Percentiles rank a stretch among this genome's conserved stretches.
Evolutionary conservation across 495 filamentous ascomycete genomes (phyloP).

Genomic region (Elaphomyces granulatus): DNA sequence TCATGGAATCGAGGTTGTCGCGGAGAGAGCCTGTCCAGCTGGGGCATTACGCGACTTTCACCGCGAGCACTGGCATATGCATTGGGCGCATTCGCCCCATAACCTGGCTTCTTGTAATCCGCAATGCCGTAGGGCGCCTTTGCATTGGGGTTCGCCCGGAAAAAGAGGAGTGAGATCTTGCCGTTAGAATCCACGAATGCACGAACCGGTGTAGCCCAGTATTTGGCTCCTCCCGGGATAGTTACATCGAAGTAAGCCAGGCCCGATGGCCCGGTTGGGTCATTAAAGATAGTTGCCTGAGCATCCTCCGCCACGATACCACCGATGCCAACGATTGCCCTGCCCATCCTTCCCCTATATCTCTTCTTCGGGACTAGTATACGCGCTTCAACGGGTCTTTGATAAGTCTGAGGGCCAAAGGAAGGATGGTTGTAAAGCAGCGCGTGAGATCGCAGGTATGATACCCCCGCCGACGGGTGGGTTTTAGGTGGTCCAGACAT

Average conservation of each 20-base stretch:
- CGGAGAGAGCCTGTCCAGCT: slow-evolving; percentile 22
- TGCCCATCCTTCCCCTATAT: slow-evolving; percentile 20
- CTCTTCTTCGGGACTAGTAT: slow-evolving; percentile 39
- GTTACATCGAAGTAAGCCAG: slow-evolving; percentile 41
- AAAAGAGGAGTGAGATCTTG: slow-evolving; percentile 36
- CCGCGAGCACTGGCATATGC: slow-evolving; percentile 18
- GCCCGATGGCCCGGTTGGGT: slow-evolving; percentile 21
- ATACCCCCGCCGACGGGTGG: slow-evolving; percentile 82
- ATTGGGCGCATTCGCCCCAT: slow-evolving; percentile 6
- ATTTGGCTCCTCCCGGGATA: slow-evolving; percentile 49
- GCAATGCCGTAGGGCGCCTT: slow-evolving; percentile 36
- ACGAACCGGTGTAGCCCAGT: slow-evolving; percentile 41
- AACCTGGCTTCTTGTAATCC: slow-evolving; percentile 22
- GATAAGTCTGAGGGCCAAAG: slow-evolving; percentile 57
- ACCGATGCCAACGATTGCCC: slow-evolving; percentile 35
- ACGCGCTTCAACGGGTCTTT: slow-evolving; percentile 52
- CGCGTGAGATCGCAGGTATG: slow-evolving; percentile 60
- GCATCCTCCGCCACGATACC: slow-evolving; percentile 36
- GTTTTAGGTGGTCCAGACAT: slow-evolving; percentile 57
- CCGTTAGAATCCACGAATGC: slow-evolving; percentile 48
- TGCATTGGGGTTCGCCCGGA: slow-evolving; percentile 27
- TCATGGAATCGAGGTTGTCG: no score
- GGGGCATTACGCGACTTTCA: slow-evolving; percentile 17
- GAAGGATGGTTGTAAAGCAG: slow-evolving; percentile 64
- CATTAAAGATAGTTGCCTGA: no score